Conservation (phyloP, 805 yeast genomes). For the Metschnikowia lachancei region DNA sequence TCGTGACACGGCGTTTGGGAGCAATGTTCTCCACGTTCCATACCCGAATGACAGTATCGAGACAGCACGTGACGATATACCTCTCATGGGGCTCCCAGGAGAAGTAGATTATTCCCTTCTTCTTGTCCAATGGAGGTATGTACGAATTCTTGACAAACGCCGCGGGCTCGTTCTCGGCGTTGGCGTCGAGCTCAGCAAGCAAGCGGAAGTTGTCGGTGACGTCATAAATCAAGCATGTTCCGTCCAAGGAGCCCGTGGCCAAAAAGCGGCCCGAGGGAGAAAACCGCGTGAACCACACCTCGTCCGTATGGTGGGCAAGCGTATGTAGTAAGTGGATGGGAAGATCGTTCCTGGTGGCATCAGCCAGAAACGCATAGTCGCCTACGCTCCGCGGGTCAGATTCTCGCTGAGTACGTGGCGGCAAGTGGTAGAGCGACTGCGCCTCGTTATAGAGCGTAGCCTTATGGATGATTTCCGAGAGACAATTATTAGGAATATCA, state of each 20-base stretch:
- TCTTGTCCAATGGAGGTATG: slow-evolving; percentile 25
- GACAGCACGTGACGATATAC: slow-evolving; percentile 65
- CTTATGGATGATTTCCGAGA: slow-evolving; percentile 12
- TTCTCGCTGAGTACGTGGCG: slow-evolving; percentile 10
- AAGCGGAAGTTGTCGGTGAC: slow-evolving; percentile 44
- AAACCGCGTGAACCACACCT: slow-evolving; percentile 81
- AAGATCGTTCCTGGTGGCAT: slow-evolving; percentile 23
- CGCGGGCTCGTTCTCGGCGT: slow-evolving; percentile 26
- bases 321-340: slow-evolving; percentile 50
- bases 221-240: slow-evolving; percentile 62
- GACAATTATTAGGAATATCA: slow-evolving; percentile 13
- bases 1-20: slow-evolving; percentile 23
- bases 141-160: slow-evolving; percentile 28
- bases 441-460: slow-evolving; percentile 12
- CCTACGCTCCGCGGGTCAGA: neutral
- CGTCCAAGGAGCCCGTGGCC: slow-evolving; percentile 76
- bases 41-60: slow-evolving; percentile 65
- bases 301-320: slow-evolving; percentile 57
- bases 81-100: slow-evolving; percentile 76
- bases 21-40: slow-evolving; percentile 55
- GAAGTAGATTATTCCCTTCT: slow-evolving; percentile 50
- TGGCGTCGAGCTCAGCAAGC: slow-evolving; percentile 31
- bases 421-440: slow-evolving; percentile 17
- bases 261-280: slow-evolving; percentile 73
- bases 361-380: neutral